These are phyloP conservation scores for Lactarius indigo DNA, from an alignment of 768 basidiomycete species.

Conservation along the genomic window DNA sequence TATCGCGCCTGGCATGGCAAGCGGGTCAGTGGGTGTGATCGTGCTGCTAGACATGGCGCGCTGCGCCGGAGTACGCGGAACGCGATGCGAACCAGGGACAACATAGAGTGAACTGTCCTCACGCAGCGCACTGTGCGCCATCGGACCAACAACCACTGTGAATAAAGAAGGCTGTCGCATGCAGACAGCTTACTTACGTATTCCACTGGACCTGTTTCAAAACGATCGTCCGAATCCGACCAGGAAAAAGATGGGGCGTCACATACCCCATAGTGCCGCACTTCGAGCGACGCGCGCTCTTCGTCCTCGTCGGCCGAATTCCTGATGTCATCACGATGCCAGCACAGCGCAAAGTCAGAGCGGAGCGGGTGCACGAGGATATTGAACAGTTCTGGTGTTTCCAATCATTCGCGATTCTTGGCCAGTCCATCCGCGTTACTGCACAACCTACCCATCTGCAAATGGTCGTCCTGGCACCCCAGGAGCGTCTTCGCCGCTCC, in stretches of 20 bases:
- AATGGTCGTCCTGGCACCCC: constrained; percentile 50
- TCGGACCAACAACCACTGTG: background rate
- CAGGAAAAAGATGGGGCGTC: background rate
- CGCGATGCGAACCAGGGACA: constrained; percentile 64
- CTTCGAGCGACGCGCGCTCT: constrained; percentile 51
- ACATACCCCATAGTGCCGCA: constrained; percentile 65
- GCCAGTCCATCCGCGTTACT: background rate
- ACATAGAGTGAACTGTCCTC: constrained; percentile 66
- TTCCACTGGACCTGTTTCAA: constrained; percentile 70
- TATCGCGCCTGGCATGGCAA: constrained; percentile 68
- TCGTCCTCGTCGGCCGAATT: constrained; percentile 57
- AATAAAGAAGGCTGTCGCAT: background rate
- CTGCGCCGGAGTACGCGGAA: constrained; percentile 55
- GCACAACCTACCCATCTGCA: constrained; percentile 72
- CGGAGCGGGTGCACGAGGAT: constrained; percentile 63
- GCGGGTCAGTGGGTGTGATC: constrained; percentile 52
- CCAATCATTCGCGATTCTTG: background rate
- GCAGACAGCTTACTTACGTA: constrained; percentile 46
- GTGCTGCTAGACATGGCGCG: constrained; percentile 49
- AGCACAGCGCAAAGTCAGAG: constrained; percentile 68
- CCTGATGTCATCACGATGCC: constrained; percentile 76
- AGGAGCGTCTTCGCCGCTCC: constrained; percentile 45
- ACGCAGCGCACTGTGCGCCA: constrained; percentile 53
- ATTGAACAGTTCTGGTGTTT: constrained; percentile 62
- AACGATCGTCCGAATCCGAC: background rate